A percentile compares a stretch with the other conserved stretches of the same genome.
Conservation (phyloP, 1,284 basidiomycete species). For the Exobasidium cylindrosporum region DNA sequence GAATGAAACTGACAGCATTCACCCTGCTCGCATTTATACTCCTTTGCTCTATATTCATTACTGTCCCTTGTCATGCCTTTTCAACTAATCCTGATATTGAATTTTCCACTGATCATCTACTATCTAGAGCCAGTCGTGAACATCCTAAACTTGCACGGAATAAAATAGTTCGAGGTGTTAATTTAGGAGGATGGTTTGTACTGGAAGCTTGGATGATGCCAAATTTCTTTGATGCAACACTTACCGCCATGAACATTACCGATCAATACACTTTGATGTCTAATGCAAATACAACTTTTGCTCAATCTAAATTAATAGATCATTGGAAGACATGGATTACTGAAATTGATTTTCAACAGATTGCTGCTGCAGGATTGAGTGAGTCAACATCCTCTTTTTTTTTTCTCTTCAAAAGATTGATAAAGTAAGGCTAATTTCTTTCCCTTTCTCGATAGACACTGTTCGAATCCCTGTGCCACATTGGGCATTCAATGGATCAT, state of each 20-base stretch:
- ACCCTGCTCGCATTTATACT: too few species aligned
- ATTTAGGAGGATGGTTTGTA: slow-evolving; percentile 13
- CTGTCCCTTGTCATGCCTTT: too few species aligned
- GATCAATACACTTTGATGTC: slow-evolving; percentile 10
- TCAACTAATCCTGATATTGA: too few species aligned
- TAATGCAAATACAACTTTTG: not conserved
- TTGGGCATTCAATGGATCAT: slow-evolving; percentile 11
- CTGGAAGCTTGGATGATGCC: slow-evolving; percentile 13
- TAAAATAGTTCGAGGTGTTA: slow-evolving; percentile 3
- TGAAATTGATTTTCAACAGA: slow-evolving; percentile 57
- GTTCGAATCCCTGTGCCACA: slow-evolving; percentile 27
- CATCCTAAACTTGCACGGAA: not conserved
- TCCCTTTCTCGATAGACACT: slow-evolving; percentile 36
- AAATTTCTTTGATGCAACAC: not conserved
- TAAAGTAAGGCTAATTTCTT: too few species aligned
- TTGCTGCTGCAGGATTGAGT: slow-evolving; percentile 48
- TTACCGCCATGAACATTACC: not conserved
- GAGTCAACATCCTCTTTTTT: not conserved
- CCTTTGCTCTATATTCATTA: too few species aligned
- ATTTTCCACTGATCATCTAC: too few species aligned
- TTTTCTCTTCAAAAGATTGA: too few species aligned
- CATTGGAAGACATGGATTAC: slow-evolving; percentile 55
- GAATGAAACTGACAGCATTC: too few species aligned
- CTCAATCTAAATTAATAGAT: slow-evolving; percentile 15
- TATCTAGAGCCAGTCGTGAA: too few species aligned